phyloP scores from a whole-genome alignment of 1,139 yeast species.

The Petasospora fabianii region DNA sequence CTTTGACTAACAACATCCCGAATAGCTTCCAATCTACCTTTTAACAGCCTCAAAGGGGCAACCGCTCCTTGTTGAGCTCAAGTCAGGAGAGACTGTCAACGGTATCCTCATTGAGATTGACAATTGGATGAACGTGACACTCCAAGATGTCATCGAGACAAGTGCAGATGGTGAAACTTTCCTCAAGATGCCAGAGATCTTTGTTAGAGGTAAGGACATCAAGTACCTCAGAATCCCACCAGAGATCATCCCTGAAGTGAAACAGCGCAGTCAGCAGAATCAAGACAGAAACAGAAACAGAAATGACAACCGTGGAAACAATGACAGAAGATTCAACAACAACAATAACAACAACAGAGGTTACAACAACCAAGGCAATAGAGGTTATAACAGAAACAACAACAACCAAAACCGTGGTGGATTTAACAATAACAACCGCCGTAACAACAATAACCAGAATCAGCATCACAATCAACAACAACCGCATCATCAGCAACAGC shows the following conservation, averaged over 20 bases:
- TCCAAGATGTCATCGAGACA: conserved; percentile 73
- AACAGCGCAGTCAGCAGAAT: conserved; percentile 56
- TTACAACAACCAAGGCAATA: conserved; percentile 27
- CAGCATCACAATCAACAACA: conserved; percentile 2
- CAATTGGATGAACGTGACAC: conserved; percentile 92
- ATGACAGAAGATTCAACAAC: conserved; percentile 24
- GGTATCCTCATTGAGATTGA: conserved; percentile 88
- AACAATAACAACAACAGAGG: conserved; percentile 34
- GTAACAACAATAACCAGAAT: conserved; percentile 1
- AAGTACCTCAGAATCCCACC: conserved; percentile 66
- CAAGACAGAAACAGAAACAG: conserved; percentile 42
- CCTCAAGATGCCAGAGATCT: conserved; percentile 68
- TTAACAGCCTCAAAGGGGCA: conserved; percentile 90
- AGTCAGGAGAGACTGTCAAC: conserved; percentile 85
- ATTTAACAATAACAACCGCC: conserved; percentile 12
- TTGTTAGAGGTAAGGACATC: conserved; percentile 81
- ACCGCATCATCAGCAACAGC: conserved; percentile 1
- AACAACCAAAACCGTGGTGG: conserved; percentile 9
- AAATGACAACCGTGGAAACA: conserved; percentile 28
- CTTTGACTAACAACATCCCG: conserved; percentile 2
- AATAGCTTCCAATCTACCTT: conserved; percentile 82
- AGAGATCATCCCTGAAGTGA: conserved; percentile 77
- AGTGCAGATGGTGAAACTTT: conserved; percentile 66
- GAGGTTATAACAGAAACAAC: conserved; percentile 13
- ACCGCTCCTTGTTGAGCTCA: conserved; percentile 84